Conservation (phyloP, 495 filamentous ascomycete species). For the Margaritispora aquatica region DNA sequence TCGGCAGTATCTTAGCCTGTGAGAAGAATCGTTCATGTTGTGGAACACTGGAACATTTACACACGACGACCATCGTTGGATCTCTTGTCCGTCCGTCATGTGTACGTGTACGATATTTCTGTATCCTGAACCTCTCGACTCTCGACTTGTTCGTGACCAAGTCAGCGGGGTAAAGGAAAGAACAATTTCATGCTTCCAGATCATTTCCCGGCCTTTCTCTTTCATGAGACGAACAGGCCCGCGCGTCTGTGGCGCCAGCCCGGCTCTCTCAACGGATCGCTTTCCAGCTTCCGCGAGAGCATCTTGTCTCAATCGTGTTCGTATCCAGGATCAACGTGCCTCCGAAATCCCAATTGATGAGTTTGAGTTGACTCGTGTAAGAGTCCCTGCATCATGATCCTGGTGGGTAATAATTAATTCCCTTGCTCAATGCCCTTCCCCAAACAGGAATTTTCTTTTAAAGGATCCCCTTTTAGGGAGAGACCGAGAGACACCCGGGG, state of each 20-base stretch:
- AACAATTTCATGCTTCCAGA: too few species aligned
- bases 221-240: neutral
- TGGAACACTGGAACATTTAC: neutral
- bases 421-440: too few species aligned
- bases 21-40: neutral
- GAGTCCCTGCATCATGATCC: neutral
- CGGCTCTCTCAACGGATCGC: neutral
- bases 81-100: neutral
- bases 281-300: neutral
- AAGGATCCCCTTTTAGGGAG: too few species aligned
- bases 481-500: too few species aligned
- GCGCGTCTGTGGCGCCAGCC: neutral
- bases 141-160: too few species aligned
- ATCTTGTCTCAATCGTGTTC: neutral
- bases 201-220: too few species aligned
- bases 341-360: neutral
- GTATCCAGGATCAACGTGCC: neutral
- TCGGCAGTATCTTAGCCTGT: neutral
- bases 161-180: too few species aligned
- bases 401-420: too few species aligned
- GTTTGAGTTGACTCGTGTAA: neutral
- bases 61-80: neutral
- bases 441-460: too few species aligned
- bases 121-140: too few species aligned
- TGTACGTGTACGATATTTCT: neutral